Conservation (phyloP, 495 filamentous ascomycete genomes). For the Xylaria sp. region DNA sequence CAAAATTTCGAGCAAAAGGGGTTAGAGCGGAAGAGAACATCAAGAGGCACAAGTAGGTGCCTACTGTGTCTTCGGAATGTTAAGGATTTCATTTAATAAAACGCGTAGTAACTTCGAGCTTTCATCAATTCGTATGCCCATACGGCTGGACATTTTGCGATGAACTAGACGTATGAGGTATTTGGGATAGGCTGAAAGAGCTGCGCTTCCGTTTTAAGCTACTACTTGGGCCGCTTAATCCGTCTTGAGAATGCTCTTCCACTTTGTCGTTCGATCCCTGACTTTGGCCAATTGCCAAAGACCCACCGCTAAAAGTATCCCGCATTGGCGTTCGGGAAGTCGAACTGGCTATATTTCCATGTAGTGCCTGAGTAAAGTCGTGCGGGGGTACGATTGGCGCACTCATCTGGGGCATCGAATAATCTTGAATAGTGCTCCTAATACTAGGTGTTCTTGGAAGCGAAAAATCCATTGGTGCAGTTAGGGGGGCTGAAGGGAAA, state of each 20-base stretch:
- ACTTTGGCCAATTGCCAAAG: slow-evolving; percentile 42
- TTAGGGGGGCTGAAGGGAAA: slow-evolving; percentile 60
- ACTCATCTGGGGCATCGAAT: slow-evolving; percentile 62
- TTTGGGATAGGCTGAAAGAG: slow-evolving; percentile 46
- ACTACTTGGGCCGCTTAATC: slow-evolving; percentile 34
- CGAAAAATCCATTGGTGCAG: slow-evolving; percentile 60
- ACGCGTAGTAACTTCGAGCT: not conserved
- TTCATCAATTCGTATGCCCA: slow-evolving; percentile 34
- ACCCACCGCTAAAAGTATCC: slow-evolving; percentile 53
- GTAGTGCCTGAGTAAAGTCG: slow-evolving; percentile 60
- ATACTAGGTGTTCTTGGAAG: slow-evolving; percentile 55
- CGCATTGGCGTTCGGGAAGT: slow-evolving; percentile 54
- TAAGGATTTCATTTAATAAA: not conserved
- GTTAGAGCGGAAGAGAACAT: not conserved
- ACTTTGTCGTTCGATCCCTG: slow-evolving; percentile 45
- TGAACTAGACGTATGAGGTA: slow-evolving; percentile 33
- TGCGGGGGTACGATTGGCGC: slow-evolving; percentile 60
- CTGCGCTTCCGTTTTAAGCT: slow-evolving; percentile 60
- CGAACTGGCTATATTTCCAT: slow-evolving; percentile 49
- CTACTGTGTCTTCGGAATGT: not conserved
- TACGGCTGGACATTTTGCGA: slow-evolving; percentile 39
- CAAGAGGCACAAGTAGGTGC: not conserved
- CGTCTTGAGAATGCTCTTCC: slow-evolving; percentile 51
- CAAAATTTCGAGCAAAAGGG: not conserved
- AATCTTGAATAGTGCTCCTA: slow-evolving; percentile 51